Evolutionary conservation across 2,329 filamentous ascomycete species (phyloP).

Genomic region (Cladophialophora chaetospira): DNA sequence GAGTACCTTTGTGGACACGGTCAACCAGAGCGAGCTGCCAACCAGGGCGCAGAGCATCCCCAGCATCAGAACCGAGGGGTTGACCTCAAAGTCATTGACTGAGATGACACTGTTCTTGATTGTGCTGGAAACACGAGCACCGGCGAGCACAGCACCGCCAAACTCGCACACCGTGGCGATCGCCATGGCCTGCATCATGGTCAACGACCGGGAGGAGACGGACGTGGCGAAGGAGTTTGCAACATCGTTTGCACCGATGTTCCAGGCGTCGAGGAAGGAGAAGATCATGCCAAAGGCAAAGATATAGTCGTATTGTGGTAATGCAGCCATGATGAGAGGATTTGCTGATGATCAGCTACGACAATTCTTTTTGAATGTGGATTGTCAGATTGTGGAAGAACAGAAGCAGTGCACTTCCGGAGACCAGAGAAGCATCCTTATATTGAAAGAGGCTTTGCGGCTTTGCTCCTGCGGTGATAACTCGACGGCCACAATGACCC

Average conservation of each 20-base stretch:
- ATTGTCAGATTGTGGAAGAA: too few species aligned
- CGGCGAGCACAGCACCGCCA: constrained; percentile 62
- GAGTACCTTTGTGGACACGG: constrained; percentile 75
- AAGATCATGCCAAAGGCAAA: constrained; percentile 75
- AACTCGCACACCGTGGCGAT: constrained; percentile 68
- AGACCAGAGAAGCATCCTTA: too few species aligned
- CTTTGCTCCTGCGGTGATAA: too few species aligned
- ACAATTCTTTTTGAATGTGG: too few species aligned
- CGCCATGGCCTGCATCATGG: constrained; percentile 68
- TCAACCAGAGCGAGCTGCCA: constrained; percentile 70
- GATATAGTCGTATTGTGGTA: constrained; percentile 69
- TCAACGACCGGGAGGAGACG: constrained; percentile 75
- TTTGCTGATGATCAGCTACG: too few species aligned
- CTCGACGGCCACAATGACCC: too few species aligned
- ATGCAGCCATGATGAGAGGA: too few species aligned
- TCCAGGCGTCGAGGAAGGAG: constrained; percentile 74
- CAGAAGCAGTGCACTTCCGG: too few species aligned
- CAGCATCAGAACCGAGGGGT: constrained; percentile 67
- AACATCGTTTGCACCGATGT: constrained; percentile 81
- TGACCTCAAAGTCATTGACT: constrained; percentile 55
- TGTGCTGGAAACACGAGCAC: constrained; percentile 69
- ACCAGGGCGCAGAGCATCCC: constrained; percentile 66
- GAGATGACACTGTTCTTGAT: constrained; percentile 78
- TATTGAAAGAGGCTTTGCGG: too few species aligned
- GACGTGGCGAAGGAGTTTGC: constrained; percentile 80